phyloP scores from a whole-genome alignment of 208 protist species.

The Leishmania turanica region DNA sequence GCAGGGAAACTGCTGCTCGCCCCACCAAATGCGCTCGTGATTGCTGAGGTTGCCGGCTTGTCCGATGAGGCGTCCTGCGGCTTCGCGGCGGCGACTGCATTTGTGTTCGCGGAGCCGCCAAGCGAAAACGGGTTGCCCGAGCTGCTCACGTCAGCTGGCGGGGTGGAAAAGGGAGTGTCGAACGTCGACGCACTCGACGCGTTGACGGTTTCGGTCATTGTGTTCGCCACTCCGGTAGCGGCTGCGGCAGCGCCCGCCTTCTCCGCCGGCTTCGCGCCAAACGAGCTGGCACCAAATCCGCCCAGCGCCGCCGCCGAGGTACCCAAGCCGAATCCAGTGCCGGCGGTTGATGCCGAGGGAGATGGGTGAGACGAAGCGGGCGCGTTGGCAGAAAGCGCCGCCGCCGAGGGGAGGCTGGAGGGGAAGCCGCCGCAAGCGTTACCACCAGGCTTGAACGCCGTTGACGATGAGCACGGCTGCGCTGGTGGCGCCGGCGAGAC shows the following conservation, averaged over 20 bases:
- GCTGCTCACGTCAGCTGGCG: not conserved
- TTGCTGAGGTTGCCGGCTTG: not conserved
- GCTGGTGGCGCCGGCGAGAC: not conserved
- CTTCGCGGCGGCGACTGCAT: not conserved
- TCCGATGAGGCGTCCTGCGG: not conserved
- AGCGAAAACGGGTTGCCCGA: not conserved
- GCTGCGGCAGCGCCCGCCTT: not conserved
- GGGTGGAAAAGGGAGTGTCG: not conserved
- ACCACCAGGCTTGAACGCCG: not conserved
- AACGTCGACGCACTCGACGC: not conserved
- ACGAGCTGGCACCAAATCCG: not conserved
- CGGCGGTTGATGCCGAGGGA: not conserved
- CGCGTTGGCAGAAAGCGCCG: not conserved
- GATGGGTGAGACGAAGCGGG: not conserved
- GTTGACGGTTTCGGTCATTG: not conserved
- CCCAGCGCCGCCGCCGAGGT: not conserved
- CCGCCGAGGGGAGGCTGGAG: not conserved
- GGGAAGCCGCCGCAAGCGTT: not conserved
- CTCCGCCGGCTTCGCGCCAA: not conserved
- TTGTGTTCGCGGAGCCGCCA: not conserved
- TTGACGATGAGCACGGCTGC: not conserved
- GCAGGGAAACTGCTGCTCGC: not conserved
- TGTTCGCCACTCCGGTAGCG: no score
- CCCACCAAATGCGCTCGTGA: not conserved
- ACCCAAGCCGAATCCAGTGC: not conserved